Base-by-base conservation (phyloP, 2,329 filamentous ascomycete genomes). In the Mycosphaerella arachidis region DNA sequence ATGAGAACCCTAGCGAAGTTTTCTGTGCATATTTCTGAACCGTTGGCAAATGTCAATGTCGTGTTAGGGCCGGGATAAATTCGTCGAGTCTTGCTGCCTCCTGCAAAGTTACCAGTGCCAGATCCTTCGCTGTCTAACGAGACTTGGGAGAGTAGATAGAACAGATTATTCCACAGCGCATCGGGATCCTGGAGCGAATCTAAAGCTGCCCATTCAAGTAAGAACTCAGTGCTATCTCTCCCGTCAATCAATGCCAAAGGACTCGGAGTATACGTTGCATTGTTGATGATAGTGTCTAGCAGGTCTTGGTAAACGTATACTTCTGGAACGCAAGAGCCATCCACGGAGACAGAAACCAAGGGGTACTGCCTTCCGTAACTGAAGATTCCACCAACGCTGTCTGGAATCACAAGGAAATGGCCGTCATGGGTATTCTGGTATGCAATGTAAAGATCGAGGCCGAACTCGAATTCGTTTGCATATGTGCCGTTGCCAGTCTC, bases 361-460 rank as follows among this genome's bases (percentile, higher is more conserved):
- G 77, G 74, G 81, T 70, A 29, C 75, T 73, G 8, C 81, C 76
- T 24, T 6, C 76, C 78, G 66, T 68, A 87, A 62, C 70, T 77
- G 72, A 86, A 84, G 0, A 82, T 69, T 0, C 68, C 77, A 46
- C 77, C 79, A 13, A 86, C 76, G 4, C 80, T 74, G 63, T 85
- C 82, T 2, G 83, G 82, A 13, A 79, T 73, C 67, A 81, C 85
- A 1, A 77, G 74, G 54, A 87, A 85, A 67, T 90, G 87, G 1
- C 86, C 85, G 68, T 90, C 87, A 65, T 89, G 85, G 3, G 83
- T 82, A 1, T 76, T 76, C 27, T 78, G 77, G 37, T 86, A 76
- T 7, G 84, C 72, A 37, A 77, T 72, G 58, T 82, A 81, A 2
- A 90, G 75, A 30, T 82, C 82, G 63, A 70, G 76, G 9, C 77